These are phyloP conservation scores for Colletotrichum incanum DNA, from an alignment of 2,329 filamentous ascomycete species.

Conservation along the genomic window DNA sequence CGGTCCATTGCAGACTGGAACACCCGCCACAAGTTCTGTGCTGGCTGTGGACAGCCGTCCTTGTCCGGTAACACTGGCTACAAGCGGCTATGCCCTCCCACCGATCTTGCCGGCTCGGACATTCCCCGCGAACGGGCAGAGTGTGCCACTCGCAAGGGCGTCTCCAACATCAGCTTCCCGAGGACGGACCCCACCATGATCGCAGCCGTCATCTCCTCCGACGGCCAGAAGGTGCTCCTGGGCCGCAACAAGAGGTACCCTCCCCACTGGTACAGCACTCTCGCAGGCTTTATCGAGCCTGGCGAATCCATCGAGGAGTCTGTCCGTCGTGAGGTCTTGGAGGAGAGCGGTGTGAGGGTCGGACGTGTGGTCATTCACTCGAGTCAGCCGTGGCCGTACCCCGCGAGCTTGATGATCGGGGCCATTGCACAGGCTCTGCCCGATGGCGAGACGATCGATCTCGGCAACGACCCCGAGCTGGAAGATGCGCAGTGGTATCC, in stretches of 20 bases:
- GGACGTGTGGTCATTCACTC: constrained; percentile 87
- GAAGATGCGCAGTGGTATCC: constrained; percentile 92
- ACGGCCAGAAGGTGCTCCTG: constrained; percentile 84
- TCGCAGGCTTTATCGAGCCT: constrained; percentile 89
- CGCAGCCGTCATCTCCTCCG: constrained; percentile 88
- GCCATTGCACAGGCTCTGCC: constrained; percentile 90
- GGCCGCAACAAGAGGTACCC: constrained; percentile 91
- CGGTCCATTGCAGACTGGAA: constrained; percentile 96
- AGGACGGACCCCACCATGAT: constrained; percentile 96
- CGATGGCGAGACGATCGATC: constrained; percentile 81
- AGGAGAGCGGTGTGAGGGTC: constrained; percentile 84
- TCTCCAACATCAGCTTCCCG: constrained; percentile 94
- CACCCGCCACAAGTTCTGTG: constrained; percentile 91
- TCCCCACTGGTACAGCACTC: constrained; percentile 86
- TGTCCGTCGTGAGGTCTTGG: constrained; percentile 87
- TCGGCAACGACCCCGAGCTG: constrained; percentile 92
- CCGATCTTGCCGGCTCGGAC: constrained; percentile 69
- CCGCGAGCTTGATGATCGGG: constrained; percentile 87
- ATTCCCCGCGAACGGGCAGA: constrained; percentile 71
- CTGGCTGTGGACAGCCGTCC: constrained; percentile 87
- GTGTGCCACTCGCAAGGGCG: constrained; percentile 85
- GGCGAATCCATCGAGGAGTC: constrained; percentile 90
- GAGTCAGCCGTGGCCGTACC: constrained; percentile 91
- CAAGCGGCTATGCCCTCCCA: constrained; percentile 84
- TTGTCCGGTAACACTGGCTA: constrained; percentile 84